Evolutionary conservation across 306 rosid species (phyloP).

Genomic region (Sicyos edulis): DNA sequence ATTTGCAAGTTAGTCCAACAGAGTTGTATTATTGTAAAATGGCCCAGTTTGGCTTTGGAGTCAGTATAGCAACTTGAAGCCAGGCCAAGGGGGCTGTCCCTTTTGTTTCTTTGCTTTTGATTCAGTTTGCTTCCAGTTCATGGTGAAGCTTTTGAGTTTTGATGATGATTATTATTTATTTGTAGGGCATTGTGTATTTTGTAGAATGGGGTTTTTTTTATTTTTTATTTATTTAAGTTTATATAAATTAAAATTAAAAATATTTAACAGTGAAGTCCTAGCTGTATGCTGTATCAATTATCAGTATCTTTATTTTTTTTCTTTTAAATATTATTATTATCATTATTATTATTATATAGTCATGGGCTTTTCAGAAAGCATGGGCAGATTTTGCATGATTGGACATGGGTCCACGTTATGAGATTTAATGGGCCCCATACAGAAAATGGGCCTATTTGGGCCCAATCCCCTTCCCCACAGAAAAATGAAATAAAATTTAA

Average conservation of each 20-base stretch:
- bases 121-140: constrained; percentile 52
- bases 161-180: constrained; percentile 34
- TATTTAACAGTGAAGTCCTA: constrained; percentile 45
- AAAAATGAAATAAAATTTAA: too few species aligned
- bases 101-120: constrained; percentile 27
- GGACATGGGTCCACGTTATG: neutral
- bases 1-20: constrained; percentile 33
- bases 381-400: neutral
- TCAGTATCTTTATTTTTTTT: too few species aligned
- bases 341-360: neutral
- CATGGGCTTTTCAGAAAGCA: neutral
- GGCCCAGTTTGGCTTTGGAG: constrained; percentile 33
- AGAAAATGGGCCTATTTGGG: neutral
- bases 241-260: too few species aligned
- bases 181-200: constrained; percentile 42
- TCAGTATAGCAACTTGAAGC: constrained; percentile 3
- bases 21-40: constrained; percentile 44
- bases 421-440: neutral
- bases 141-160: constrained; percentile 47
- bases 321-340: constrained; percentile 9
- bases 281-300: constrained; percentile 27
- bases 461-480: neutral
- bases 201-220: constrained; percentile 33
- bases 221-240: neutral
- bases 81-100: constrained; percentile 28